Evolutionary conservation across 2,329 filamentous ascomycete species (phyloP), one percentile per base, ranked within the genome.

Genomic region (Aspergillus quadrilineatus): DNA sequence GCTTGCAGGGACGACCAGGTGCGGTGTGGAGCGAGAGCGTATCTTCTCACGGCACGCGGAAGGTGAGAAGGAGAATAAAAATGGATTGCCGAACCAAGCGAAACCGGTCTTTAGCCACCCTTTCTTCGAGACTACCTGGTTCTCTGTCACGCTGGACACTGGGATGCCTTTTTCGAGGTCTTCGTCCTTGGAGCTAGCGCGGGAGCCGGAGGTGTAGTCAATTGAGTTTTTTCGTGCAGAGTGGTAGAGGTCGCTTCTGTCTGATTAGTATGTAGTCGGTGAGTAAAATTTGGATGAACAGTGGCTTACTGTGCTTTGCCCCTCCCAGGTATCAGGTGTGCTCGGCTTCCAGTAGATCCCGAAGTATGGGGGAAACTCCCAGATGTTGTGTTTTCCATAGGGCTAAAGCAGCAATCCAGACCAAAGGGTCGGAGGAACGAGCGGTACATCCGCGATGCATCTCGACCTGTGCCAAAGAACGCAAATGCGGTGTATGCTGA

Each of bases 401-500:
- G 47, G 5, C 69, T 58, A 55, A 76, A 72, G 45, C 66, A 70
- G 41, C 60, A 59, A 12, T 69, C 69, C 37, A 81, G 60, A 0
- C 79, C 79, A 28, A 80, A 48, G n/a, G 67, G 69, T 26, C 73
- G 59, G 44, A 81, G 64, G 55, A 76, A 73, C 4, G 70, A 68
- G 51, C 74, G 75, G 65, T 87, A 87, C 69, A 83, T 80, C 26
- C 75, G 73, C 4, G 76, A 73, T 0, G 85, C 85, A 64, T 89
- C 86, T 28, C 74, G 75, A 30, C 86, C 86, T 14, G 85, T 80
- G 7, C 87, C 86, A 61, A 88, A 88, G 64, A 86, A 82, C n/a
- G 81, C 51, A 65, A 89, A 89, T 10, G 84, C 71, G 28, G 85
- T 56, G 57, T 82, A 78, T 0, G 82, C 83, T 3, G 79, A 74